phyloP scores from a whole-genome alignment of 2,329 filamentous ascomycete genomes.

The Metarhizium sp. region DNA sequence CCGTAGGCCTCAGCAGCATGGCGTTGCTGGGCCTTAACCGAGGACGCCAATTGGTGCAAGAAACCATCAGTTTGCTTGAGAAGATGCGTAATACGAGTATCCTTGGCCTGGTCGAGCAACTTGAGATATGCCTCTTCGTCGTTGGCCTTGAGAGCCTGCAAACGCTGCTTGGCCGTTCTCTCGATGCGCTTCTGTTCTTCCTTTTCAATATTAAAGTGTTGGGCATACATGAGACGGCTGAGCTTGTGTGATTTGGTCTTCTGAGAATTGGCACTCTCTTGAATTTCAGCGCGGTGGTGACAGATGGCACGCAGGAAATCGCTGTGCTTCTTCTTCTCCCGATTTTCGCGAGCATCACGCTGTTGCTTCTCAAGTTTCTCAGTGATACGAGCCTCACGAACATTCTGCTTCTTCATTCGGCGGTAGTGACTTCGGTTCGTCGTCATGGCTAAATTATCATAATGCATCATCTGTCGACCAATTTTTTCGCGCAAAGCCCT shows the following conservation, averaged over 20 bases:
- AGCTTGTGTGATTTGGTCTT: constrained; percentile 74
- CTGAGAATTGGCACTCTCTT: constrained; percentile 56
- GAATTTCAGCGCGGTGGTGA: constrained; percentile 71
- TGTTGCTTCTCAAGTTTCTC: constrained; percentile 99
- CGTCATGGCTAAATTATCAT: constrained; percentile 94
- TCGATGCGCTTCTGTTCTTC: constrained; percentile 99
- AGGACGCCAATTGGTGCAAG: constrained; percentile 87
- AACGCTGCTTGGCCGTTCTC: constrained; percentile 96
- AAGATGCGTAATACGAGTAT: constrained; percentile 96
- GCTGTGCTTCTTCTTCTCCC: constrained; percentile 94
- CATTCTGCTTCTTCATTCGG: constrained; percentile 92
- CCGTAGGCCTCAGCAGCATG: constrained; percentile 73
- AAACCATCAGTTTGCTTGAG: constrained; percentile 97
- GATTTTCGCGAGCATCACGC: constrained; percentile 86
- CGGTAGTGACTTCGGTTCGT: constrained; percentile 87
- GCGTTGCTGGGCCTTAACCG: constrained; percentile 88
- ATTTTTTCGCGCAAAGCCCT: constrained; percentile 77
- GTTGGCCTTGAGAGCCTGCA: constrained; percentile 96
- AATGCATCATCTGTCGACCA: constrained; percentile 85
- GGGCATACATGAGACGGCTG: constrained; percentile 76
- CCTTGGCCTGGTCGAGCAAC: constrained; percentile 94
- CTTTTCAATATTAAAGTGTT: constrained; percentile 95
- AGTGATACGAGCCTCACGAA: constrained; percentile 91
- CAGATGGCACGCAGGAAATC: constrained; percentile 86
- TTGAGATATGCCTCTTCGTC: constrained; percentile 99